Percentiles rank a stretch among this genome's conserved stretches.
These are phyloP conservation scores for Penicillium sp. DNA, from an alignment of 2,329 filamentous ascomycete species.

Conservation along the genomic window DNA sequence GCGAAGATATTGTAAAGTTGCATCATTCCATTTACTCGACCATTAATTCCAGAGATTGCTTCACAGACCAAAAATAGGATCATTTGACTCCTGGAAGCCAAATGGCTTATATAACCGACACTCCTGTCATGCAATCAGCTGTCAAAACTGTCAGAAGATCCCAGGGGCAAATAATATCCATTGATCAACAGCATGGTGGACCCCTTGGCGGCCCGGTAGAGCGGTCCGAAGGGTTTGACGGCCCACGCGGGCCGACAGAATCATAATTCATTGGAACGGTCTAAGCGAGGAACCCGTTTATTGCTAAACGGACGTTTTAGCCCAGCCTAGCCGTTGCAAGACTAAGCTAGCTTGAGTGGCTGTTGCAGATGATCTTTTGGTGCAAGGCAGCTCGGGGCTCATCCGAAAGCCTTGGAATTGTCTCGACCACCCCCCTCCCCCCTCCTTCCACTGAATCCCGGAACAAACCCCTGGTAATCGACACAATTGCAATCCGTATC, in stretches of 20 bases:
- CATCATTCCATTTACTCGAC: not conserved
- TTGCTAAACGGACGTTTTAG: not conserved
- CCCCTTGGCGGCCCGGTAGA: conserved; percentile 1
- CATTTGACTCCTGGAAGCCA: not conserved
- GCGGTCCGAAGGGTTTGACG: not conserved
- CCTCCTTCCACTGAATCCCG: not conserved
- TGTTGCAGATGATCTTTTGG: not conserved
- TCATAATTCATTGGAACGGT: conserved; percentile 5
- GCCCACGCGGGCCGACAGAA: not conserved
- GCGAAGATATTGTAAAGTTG: conserved; percentile 19
- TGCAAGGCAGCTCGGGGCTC: not conserved
- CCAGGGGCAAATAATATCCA: not conserved
- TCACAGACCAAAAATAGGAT: not conserved
- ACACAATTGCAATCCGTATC: not conserved
- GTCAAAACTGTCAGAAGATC: not conserved
- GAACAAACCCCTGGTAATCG: not conserved
- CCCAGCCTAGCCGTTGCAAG: not conserved
- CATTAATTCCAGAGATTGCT: not conserved
- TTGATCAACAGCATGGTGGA: not conserved
- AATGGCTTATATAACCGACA: not conserved
- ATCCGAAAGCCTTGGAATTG: not conserved
- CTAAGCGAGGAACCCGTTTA: not conserved
- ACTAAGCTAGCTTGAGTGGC: not conserved
- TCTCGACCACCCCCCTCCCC: not conserved
- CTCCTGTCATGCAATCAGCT: not conserved